Evolutionary conservation across 192 early-diverging fungal species (phyloP).

Genomic region (Kappamyces sp.): DNA sequence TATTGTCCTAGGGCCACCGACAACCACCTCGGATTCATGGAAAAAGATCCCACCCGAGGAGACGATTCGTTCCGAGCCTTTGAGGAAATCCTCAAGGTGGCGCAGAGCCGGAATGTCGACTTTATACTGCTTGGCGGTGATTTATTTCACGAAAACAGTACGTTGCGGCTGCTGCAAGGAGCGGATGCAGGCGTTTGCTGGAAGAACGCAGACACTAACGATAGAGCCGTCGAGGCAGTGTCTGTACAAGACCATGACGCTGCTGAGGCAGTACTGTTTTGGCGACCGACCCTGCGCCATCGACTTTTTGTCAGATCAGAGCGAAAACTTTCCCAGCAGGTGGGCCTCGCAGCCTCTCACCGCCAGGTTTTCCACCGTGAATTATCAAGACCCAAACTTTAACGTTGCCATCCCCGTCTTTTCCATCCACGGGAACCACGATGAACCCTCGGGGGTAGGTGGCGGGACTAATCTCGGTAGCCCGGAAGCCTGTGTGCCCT

Average conservation of each 20-base stretch:
- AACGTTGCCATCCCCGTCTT: constrained; percentile 85
- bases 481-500: constrained; percentile 77
- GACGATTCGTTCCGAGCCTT: constrained; percentile 82
- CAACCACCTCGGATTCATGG: constrained; percentile 89
- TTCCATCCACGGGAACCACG: constrained; percentile 96
- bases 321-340: constrained; percentile 59
- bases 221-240: constrained; percentile 66
- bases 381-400: constrained; percentile 81
- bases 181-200: no score
- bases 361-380: constrained; percentile 56
- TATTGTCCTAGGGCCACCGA: constrained; percentile 82
- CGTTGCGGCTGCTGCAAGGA: no score
- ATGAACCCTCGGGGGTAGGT: constrained; percentile 76
- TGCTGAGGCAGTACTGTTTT: constrained; percentile 57
- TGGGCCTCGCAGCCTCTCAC: constrained; percentile 11
- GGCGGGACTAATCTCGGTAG: constrained; percentile 13
- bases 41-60: constrained; percentile 79
- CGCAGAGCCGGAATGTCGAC: constrained; percentile 55
- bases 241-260: constrained; percentile 60
- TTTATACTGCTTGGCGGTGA: constrained; percentile 91
- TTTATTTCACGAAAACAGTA: constrained; percentile 87
- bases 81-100: constrained; percentile 80
- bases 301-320: constrained; percentile 72
- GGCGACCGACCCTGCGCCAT: constrained; percentile 57
- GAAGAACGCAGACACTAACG: no score